Base-by-base conservation (phyloP, 106 monocot species). In the Dendrobium catenatum region DNA sequence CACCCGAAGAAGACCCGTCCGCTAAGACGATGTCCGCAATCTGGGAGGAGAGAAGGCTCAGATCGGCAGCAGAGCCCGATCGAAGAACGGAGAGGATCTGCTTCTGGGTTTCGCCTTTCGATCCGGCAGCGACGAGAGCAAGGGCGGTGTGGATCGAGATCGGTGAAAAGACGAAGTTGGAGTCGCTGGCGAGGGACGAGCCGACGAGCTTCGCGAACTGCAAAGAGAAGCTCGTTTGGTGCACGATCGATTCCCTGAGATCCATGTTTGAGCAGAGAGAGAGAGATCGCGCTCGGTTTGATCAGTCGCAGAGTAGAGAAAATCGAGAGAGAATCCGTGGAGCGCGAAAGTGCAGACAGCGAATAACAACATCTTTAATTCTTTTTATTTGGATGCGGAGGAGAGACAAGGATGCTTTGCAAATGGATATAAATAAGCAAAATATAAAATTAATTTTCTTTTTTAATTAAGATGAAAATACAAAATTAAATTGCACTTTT, bases 121-220 rank as follows among this genome's bases (percentile, higher is more conserved):
- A 80, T 59, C 93, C 93, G 10, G 87, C 84, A 55, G 89, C 85
- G 43, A 93, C 4, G 55, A 93, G 84, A 76, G 83, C 54, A 70
- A 93, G 90, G 24, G 84, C 80, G 15, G 85, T 68, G 84, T 91
- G 86, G 83, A 93, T 29, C n/a, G 93, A 87, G 22, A 83, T 77
- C 31, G 93, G 91, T 1, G 93, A 93, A 81, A 91, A 75, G 77
- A 61, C 93, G 64, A 93, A 73, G 86, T 93, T 93, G 70, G 31
- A 22, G 55, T 17, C 73, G 64, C 11, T 1, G 73, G 76, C 77
- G 41, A 55, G 27, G 33, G 68, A 37, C 46, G 80, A 10, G 66
- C 72, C 43, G 46, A 90, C 73, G 43, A 73, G 87, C 44, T 44
- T 16, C 26, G 87, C 64, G 66, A 89, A 78, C 44, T 80, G 83